phyloP scores from a whole-genome alignment of 2,329 filamentous ascomycete species.

The Clonostachys rosea region DNA sequence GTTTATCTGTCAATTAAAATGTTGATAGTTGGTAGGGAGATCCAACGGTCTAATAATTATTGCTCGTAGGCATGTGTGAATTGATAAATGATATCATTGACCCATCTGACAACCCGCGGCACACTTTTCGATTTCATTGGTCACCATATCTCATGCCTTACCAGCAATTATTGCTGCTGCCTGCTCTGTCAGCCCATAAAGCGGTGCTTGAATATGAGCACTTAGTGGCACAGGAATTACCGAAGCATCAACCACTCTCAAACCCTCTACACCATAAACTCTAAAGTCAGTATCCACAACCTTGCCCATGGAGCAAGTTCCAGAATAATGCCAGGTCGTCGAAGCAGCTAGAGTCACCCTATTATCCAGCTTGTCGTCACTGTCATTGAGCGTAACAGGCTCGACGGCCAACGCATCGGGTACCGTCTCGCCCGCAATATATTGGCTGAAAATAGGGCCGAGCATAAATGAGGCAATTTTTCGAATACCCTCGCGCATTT shows the following conservation, averaged over 20 bases:
- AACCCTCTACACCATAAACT: slow-evolving; percentile 34
- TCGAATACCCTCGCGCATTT: slow-evolving; percentile 12
- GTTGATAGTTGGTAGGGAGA: too few species aligned
- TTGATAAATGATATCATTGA: too few species aligned
- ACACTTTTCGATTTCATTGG: too few species aligned
- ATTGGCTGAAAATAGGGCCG: slow-evolving; percentile 7
- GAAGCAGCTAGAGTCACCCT: slow-evolving; percentile 11
- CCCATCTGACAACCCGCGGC: too few species aligned
- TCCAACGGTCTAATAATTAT: too few species aligned
- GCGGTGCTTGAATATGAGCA: slow-evolving; percentile 19
- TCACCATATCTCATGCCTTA: background rate
- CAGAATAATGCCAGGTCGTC: slow-evolving; percentile 48
- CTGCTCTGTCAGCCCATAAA: slow-evolving; percentile 27
- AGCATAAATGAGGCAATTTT: slow-evolving; percentile 14
- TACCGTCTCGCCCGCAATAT: slow-evolving; percentile 12
- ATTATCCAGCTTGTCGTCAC: slow-evolving; percentile 11
- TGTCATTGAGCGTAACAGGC: slow-evolving; percentile 7
- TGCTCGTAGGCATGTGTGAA: too few species aligned
- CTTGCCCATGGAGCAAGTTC: slow-evolving; percentile 48
- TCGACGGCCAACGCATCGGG: slow-evolving; percentile 7
- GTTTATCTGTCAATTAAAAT: too few species aligned
- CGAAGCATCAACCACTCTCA: slow-evolving; percentile 25
- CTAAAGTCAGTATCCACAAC: slow-evolving; percentile 52
- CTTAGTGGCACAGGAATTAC: slow-evolving; percentile 20
- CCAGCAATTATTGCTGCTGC: slow-evolving; percentile 18